Conservation (phyloP, 495 filamentous ascomycete genomes). For the Ascobolus immersus region DNA sequence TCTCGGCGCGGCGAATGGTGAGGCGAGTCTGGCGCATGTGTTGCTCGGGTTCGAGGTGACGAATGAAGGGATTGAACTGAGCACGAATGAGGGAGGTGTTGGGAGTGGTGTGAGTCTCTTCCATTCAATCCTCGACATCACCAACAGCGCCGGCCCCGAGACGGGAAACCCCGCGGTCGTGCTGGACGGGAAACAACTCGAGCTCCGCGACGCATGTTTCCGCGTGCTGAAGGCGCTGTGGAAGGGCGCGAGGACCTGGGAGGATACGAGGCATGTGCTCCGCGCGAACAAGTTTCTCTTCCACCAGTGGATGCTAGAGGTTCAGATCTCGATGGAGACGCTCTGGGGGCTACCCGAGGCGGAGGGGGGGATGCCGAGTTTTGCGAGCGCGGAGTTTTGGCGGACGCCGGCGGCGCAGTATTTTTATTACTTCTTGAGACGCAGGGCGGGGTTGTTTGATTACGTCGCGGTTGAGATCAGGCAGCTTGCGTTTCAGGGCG, state of each 20-base stretch:
- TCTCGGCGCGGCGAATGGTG: constrained; percentile 38
- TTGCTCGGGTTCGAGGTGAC: constrained; percentile 46
- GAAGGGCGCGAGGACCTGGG: constrained; percentile 56
- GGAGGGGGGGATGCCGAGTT: constrained; percentile 9
- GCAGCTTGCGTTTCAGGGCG: constrained; percentile 38
- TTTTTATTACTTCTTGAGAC: constrained; percentile 45
- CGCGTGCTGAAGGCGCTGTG: constrained; percentile 59
- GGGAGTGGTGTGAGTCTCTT: constrained; percentile 42
- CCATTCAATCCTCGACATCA: constrained; percentile 46
- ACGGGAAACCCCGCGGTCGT: constrained; percentile 10
- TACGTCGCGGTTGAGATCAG: constrained; percentile 69
- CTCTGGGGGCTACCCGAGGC: constrained; percentile 32
- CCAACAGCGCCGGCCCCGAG: constrained; percentile 17
- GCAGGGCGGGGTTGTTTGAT: constrained; percentile 48
- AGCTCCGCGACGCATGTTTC: constrained; percentile 45
- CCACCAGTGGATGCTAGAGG: constrained; percentile 37
- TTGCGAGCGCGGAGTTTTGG: constrained; percentile 32
- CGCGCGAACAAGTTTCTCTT: constrained; percentile 48
- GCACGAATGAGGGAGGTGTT: constrained; percentile 12
- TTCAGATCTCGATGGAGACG: constrained; percentile 33
- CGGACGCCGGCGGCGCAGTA: constrained; percentile 32
- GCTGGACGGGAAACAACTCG: too few relatives aligned
- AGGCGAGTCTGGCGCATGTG: constrained; percentile 66
- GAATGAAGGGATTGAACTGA: constrained; percentile 25
- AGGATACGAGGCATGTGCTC: constrained; percentile 49